Evolutionary conservation across 768 basidiomycete species (phyloP).

Genomic region (Amanita polypyramis): DNA sequence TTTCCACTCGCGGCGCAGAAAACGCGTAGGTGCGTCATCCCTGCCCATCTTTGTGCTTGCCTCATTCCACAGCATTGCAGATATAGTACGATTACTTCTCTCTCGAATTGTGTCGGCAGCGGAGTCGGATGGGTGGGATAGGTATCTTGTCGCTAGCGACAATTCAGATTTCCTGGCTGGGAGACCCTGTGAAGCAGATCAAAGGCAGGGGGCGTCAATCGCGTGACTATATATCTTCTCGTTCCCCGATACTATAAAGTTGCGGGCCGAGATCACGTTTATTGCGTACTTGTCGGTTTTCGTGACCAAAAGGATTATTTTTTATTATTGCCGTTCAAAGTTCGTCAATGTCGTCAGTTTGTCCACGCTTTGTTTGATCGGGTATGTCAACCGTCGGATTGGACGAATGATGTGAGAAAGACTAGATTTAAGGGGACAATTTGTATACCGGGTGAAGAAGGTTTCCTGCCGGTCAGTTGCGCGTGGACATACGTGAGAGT

Average conservation of each 20-base stretch:
- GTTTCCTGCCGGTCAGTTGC: background rate
- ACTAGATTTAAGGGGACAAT: background rate
- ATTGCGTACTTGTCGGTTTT: slow-evolving; percentile 1
- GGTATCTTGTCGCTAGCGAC: background rate
- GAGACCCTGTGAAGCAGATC: no score
- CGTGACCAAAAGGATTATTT: background rate
- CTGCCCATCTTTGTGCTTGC: background rate
- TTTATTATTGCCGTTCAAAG: background rate
- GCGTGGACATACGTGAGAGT: background rate
- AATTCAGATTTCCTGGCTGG: background rate
- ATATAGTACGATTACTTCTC: no score
- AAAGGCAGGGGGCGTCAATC: background rate
- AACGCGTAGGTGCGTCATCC: slow-evolving; percentile 5
- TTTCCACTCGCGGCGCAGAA: slow-evolving; percentile 32
- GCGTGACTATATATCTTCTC: background rate
- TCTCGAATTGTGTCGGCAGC: background rate
- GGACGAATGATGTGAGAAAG: background rate
- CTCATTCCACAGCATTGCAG: background rate
- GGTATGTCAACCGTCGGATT: background rate
- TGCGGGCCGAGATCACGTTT: background rate
- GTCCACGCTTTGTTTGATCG: background rate
- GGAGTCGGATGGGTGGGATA: background rate
- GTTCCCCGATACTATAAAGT: background rate
- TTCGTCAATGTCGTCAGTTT: slow-evolving; percentile 3
- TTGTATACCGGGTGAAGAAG: background rate